phyloP scores from a whole-genome alignment of 345 rosid genomes.

The Garcia nutans region DNA sequence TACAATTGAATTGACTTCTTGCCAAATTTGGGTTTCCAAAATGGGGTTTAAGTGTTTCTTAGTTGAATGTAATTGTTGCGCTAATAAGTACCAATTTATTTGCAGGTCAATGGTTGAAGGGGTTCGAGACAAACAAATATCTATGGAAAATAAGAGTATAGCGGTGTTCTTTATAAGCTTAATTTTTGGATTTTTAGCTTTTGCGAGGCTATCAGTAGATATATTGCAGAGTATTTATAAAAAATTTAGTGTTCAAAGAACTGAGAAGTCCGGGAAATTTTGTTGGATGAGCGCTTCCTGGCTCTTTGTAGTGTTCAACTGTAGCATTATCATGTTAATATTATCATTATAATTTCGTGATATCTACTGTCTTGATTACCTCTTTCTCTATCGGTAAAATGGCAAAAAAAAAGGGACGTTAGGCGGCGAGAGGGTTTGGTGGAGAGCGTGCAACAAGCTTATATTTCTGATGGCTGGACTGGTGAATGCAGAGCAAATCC shows the following conservation, averaged over 20 bases:
- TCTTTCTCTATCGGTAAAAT: no score
- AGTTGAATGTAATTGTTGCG: neutral
- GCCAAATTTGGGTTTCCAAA: no score
- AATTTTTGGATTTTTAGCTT: conserved; percentile 53
- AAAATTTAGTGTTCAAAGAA: conserved; percentile 28
- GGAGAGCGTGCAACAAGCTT: neutral
- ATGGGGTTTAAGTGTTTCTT: neutral
- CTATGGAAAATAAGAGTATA: conserved; percentile 79
- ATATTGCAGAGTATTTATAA: conserved; percentile 33
- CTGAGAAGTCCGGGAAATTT: conserved; percentile 53
- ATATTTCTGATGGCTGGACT: neutral
- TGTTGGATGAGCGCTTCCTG: conserved; percentile 55
- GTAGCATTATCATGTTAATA: conserved; percentile 46
- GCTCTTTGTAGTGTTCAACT: conserved; percentile 46
- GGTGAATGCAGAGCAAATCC: neutral
- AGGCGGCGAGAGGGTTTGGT: neutral
- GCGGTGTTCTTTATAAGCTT: conserved; percentile 58
- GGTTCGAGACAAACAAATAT: conserved; percentile 46
- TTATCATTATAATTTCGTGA: conserved; percentile 37
- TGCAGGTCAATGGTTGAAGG: conserved; percentile 58
- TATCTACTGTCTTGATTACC: neutral
- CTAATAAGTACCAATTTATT: conserved; percentile 11
- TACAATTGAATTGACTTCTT: no score
- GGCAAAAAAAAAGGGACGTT: neutral
- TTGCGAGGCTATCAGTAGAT: conserved; percentile 49